Evolutionary conservation across 2,329 filamentous ascomycete genomes (phyloP), one percentile per base, ranked within the genome.

Genomic region (Aschersonia sp.): DNA sequence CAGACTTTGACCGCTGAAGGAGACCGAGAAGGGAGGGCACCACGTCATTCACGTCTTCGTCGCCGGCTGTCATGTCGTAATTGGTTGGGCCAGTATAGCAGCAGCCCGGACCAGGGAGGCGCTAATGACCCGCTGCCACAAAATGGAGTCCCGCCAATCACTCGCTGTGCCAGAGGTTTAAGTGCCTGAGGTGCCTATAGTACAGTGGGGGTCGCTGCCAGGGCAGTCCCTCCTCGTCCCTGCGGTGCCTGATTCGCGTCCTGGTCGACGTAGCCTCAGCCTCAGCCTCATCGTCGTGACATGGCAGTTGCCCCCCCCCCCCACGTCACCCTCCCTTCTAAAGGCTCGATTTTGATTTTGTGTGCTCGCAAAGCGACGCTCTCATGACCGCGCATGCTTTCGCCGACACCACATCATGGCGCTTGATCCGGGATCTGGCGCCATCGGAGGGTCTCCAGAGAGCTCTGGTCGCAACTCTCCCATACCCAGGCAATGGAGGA

Each of bases 401-500:
- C 55, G 40, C 20, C 40, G 47, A 41, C 41, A 44, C 43, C 44
- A 55, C 59, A 68, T 53, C 56, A 85, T 85, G 82, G 73, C 78
- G 60, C 77, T 80, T 69, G 81, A 85, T 64, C 71, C 73, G 50
- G 71, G 68, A 54, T 65, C 70, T 54, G 68, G 69, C 55, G 74
- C 73, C 51, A 74, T 73, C 59, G 80, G 79, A 49, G 67, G 71
- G 56, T 92, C 89, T 53, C 88, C 88, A 59, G 80, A 86, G 62
- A 89, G 84, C 74, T 92, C 88, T 63, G 87, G 87, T 53, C 84
- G 85, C 60, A 79, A 81, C 54, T 87, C 85, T 61, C 87, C 84
- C 54, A 80, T 80, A 41, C 75, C 78, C 53, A 80, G 84, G 61
- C 82, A 85, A 69, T 84, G 84, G 77, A 84, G 85, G 65, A 83